These are phyloP conservation scores for Clitocybe nebularis DNA, from an alignment of 1,284 basidiomycete species.

Conservation along the genomic window DNA sequence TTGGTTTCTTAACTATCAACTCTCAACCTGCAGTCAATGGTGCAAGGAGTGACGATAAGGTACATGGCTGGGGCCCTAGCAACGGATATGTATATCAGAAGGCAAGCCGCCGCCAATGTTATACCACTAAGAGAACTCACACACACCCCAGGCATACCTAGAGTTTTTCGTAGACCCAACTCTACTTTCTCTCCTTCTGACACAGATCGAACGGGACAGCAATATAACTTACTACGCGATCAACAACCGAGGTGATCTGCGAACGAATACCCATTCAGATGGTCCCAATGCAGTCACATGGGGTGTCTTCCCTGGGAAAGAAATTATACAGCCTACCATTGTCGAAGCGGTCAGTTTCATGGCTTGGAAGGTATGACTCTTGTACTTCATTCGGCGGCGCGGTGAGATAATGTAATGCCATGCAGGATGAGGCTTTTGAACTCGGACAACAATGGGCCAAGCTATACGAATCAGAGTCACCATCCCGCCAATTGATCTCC, in stretches of 20 bases:
- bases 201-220: constrained; percentile 83
- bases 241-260: constrained; percentile 87
- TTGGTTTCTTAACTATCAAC: constrained; percentile 96
- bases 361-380: constrained; percentile 84
- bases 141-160: constrained; percentile 83
- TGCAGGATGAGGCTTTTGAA: constrained; percentile 93
- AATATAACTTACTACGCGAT: constrained; percentile 97
- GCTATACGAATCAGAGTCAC: constrained; percentile 79
- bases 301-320: constrained; percentile 98
- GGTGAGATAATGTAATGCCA: constrained; percentile 4
- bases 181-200: constrained; percentile 73
- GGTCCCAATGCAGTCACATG: constrained; percentile 98
- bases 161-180: constrained; percentile 90
- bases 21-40: constrained; percentile 98
- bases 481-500: constrained; percentile 74
- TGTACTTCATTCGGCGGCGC: constrained; percentile 1
- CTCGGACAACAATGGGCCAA: constrained; percentile 93
- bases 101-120: constrained; percentile 37
- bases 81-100: constrained; percentile 98
- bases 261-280: constrained; percentile 89
- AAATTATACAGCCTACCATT: constrained; percentile 97
- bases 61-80: constrained; percentile 92
- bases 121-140: constrained; percentile 3
- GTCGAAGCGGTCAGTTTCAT: constrained; percentile 97
- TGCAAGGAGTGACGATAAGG: constrained; percentile 78